Conservation (phyloP, 257 asterid species). For the Salvia rosmarinus region DNA sequence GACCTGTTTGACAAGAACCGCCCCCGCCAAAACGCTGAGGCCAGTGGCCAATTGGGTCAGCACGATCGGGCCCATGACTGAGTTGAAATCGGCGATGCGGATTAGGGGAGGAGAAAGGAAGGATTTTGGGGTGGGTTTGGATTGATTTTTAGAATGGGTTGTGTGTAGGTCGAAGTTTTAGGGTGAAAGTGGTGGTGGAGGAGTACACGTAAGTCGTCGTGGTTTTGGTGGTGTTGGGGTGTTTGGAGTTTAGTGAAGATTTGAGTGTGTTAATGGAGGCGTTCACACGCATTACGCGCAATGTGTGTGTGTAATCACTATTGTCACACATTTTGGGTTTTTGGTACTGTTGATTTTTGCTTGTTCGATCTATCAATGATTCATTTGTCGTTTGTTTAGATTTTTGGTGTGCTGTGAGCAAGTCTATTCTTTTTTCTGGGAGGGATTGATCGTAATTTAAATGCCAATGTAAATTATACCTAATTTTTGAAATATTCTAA, state of each 20-base stretch:
- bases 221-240: conserved; percentile 32
- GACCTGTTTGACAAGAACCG: conserved; percentile 64
- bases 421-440: too few species aligned
- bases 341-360: too few species aligned
- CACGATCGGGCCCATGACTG: conserved; percentile 70
- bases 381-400: too few species aligned
- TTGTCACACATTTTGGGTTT: too few species aligned
- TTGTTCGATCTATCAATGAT: too few species aligned
- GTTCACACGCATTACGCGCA: too few species aligned
- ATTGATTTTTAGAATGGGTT: background rate
- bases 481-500: too few species aligned
- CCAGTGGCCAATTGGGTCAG: conserved; percentile 63
- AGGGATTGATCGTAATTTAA: too few species aligned
- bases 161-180: conserved; percentile 3
- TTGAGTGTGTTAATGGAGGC: too few species aligned
- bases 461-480: too few species aligned
- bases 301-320: too few species aligned
- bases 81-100: background rate
- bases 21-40: conserved; percentile 60
- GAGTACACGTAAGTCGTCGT: conserved; percentile 57
- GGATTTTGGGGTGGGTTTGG: conserved; percentile 21
- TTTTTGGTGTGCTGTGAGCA: too few species aligned
- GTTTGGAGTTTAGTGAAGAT: conserved; percentile 35
- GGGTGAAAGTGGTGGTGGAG: conserved; percentile 52
- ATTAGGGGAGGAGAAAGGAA: conserved; percentile 19